Evolutionary conservation across 225 moss, liverwort and hornwort genomes (phyloP).

Genomic region (Sphagnum contortum): DNA sequence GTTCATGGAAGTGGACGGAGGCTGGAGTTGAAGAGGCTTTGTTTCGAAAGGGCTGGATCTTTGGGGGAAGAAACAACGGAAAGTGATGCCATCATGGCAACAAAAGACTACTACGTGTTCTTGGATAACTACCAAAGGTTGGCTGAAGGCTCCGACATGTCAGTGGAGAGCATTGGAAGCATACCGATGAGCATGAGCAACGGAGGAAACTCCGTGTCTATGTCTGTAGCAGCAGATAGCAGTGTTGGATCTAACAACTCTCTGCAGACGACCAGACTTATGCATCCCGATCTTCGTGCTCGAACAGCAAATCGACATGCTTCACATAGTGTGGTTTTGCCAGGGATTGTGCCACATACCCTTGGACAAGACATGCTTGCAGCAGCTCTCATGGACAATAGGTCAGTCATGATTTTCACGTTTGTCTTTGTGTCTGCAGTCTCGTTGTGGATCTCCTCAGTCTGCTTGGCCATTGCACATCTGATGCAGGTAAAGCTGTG

Average conservation of each 20-base stretch:
- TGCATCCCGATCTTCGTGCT: slow-evolving; percentile 79
- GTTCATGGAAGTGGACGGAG: too few relatives aligned
- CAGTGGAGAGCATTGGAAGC: slow-evolving; percentile 85
- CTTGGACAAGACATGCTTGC: slow-evolving; percentile 76
- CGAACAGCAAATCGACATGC: slow-evolving; percentile 56
- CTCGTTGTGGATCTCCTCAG: too few relatives aligned
- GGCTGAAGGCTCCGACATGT: slow-evolving; percentile 90
- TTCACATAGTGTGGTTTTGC: slow-evolving; percentile 63
- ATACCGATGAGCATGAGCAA: slow-evolving; percentile 74
- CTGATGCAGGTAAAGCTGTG: too few relatives aligned
- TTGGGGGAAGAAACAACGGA: not conserved
- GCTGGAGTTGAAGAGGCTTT: not conserved
- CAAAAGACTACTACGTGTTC: slow-evolving; percentile 79
- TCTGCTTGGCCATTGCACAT: too few relatives aligned
- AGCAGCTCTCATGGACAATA: slow-evolving; percentile 79
- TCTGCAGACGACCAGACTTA: slow-evolving; percentile 52
- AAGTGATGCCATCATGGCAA: slow-evolving; percentile 52
- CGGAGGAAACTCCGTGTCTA: slow-evolving; percentile 79
- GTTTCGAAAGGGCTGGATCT: not conserved
- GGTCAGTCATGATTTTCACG: slow-evolving; percentile 9
- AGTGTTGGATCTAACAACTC: slow-evolving; percentile 94
- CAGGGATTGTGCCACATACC: slow-evolving; percentile 58
- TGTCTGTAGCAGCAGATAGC: slow-evolving; percentile 62
- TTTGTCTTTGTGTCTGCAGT: too few relatives aligned
- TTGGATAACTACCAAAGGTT: slow-evolving; percentile 89